Conservation (phyloP, 768 basidiomycete species). For the Boletus pseudopeckii region DNA sequence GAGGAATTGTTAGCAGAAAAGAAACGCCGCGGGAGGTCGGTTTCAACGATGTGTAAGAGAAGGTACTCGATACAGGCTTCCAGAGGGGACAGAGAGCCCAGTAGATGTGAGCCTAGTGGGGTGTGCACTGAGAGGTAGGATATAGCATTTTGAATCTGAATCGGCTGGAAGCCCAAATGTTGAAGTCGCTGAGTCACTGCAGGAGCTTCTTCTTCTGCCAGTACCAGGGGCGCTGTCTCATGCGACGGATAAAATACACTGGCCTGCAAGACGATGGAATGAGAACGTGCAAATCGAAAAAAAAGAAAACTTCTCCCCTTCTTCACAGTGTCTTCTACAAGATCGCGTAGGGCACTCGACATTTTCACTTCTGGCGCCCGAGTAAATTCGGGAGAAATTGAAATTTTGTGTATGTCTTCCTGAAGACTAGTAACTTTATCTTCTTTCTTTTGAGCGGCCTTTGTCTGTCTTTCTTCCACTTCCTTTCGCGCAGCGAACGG, state of each 20-base stretch:
- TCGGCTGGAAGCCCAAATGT: conserved; percentile 61
- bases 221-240: conserved; percentile 32
- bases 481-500: conserved; percentile 73
- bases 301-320: conserved; percentile 44
- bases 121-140: conserved; percentile 59
- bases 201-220: conserved; percentile 41
- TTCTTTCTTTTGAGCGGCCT: conserved; percentile 47
- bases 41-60: conserved; percentile 79
- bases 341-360: conserved; percentile 68
- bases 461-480: conserved; percentile 64
- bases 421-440: conserved; percentile 16
- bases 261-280: conserved; percentile 36
- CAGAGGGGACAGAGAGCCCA: conserved; percentile 55
- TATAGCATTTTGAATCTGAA: conserved; percentile 50
- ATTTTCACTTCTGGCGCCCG: conserved; percentile 77
- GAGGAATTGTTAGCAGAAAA: conserved; percentile 63
- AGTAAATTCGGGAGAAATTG: conserved; percentile 38
- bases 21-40: conserved; percentile 77
- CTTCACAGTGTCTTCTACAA: conserved; percentile 79
- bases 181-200: conserved; percentile 53
- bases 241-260: conserved; percentile 46
- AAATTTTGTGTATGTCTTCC: conserved; percentile 15
- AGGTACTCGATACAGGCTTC: conserved; percentile 85
- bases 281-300: not conserved
- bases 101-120: conserved; percentile 56